Base-by-base conservation (phyloP, 495 filamentous ascomycete genomes). In the Talaromyces borbonicus region DNA sequence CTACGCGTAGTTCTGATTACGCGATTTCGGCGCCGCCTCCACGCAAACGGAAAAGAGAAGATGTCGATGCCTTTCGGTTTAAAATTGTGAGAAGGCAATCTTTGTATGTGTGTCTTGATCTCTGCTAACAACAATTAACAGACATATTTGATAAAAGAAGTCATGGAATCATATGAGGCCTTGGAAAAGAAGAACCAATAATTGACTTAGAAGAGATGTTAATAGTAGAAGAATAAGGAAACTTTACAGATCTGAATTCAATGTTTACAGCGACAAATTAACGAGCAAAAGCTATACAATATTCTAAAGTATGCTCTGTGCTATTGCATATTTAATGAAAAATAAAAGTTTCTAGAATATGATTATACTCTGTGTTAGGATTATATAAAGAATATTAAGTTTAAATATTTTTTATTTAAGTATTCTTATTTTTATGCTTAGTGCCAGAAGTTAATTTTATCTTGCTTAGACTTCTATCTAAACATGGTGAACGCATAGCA, bases 381-480 rank as follows among this genome's bases (percentile, higher is more conserved):
- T 18, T 30, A 15, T 43, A 4, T 30, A 25, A 15, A 43, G 40
- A 25, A 16, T 8, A 43, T 43, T n/a, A 12, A 43, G 5, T 43
- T 25, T 12, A 43, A 43, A 2, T 5, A 15, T 14, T 43, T 11
- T 1, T 14, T 15, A 12, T 43, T 43, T 15, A n/a, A 19, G 9
- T 43, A 26, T 43, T 18, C 24, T 43, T 43, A 25, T 25, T 23
- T n/a, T 11, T 43, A 26, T 25, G 23, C 38, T 25, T 6, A 41
- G 4, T 43, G 23, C 20, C 9, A 30, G n/a, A 30, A 29, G 40
- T 25, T 15, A 25, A 43, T 43, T 43, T 15, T 1, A 30, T 43
- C 8, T 9, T 43, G 40, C 30, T 30, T 43, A 26, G 40, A 43
- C 5, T 30, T 43, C 11, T 39, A 39, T 39, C 36, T 11, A 24